Percentiles rank a stretch among this genome's conserved stretches.
Evolutionary conservation across 2,329 filamentous ascomycete species (phyloP).

Genomic region (Fusarium lyarnte): DNA sequence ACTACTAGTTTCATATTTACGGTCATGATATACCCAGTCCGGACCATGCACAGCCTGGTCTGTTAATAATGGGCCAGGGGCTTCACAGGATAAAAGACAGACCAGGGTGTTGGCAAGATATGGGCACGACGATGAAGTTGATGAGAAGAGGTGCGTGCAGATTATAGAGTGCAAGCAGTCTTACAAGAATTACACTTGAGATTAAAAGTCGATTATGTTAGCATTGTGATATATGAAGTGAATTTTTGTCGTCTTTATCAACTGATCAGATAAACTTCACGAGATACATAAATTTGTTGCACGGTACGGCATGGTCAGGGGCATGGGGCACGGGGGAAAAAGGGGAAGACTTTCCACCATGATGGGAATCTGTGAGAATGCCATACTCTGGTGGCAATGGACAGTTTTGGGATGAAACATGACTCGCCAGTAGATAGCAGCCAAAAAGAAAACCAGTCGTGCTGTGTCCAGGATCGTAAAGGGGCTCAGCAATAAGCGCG

Average conservation of each 20-base stretch:
- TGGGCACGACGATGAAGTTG: slow-evolving; percentile 12
- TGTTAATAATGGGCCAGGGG: slow-evolving; percentile 21
- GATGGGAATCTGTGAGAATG: slow-evolving; percentile 25
- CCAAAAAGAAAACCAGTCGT: background rate
- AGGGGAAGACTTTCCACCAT: background rate
- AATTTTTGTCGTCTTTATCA: background rate
- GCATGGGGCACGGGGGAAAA: too few relatives aligned
- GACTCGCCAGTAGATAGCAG: slow-evolving; percentile 3
- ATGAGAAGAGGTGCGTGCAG: slow-evolving; percentile 4
- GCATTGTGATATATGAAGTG: background rate
- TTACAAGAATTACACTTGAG: slow-evolving; percentile 24
- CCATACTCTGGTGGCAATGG: slow-evolving; percentile 15
- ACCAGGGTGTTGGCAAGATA: slow-evolving; percentile 5
- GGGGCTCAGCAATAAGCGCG: slow-evolving; percentile 30
- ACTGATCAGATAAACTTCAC: background rate
- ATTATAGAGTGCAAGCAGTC: slow-evolving; percentile 19
- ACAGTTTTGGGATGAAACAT: slow-evolving; percentile 4
- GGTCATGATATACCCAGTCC: slow-evolving; percentile 42
- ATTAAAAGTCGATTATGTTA: background rate
- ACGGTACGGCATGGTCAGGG: too few relatives aligned
- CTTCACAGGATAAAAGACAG: background rate
- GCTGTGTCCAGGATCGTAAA: background rate
- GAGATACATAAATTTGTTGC: background rate
- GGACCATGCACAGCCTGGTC: slow-evolving; percentile 24
- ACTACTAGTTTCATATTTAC: slow-evolving; percentile 42